A percentile compares a stretch with the other conserved stretches of the same genome.
Conservation (phyloP, 192 early-diverging fungal genomes). For the Backusella tuberculispora region DNA sequence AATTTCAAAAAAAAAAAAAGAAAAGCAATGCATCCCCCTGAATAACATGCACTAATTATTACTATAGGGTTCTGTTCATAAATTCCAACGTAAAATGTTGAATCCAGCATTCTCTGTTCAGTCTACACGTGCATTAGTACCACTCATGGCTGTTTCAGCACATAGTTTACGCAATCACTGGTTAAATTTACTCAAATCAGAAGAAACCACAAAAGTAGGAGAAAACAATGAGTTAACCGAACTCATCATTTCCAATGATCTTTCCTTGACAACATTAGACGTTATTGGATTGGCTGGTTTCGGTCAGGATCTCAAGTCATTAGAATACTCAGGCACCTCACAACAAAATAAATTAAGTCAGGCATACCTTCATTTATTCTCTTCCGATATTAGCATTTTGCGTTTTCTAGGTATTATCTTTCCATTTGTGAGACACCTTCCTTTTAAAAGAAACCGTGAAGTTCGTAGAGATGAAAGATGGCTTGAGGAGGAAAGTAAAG, state of each 20-base stretch:
- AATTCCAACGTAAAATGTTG: slow-evolving; percentile 58
- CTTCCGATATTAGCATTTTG: slow-evolving; percentile 2
- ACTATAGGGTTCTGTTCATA: slow-evolving; percentile 48
- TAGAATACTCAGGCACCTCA: slow-evolving; percentile 27
- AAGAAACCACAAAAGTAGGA: slow-evolving; percentile 7
- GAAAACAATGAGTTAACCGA: slow-evolving; percentile 26
- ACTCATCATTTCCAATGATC: slow-evolving; percentile 42
- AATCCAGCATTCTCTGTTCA: slow-evolving; percentile 56
- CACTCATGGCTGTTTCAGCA: slow-evolving; percentile 41
- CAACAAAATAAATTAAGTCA: slow-evolving; percentile 43
- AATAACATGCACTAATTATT: neutral
- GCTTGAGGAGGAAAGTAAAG: slow-evolving; percentile 40
- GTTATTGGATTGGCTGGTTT: slow-evolving; percentile 53
- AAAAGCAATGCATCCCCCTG: neutral
- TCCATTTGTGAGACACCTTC: slow-evolving; percentile 38
- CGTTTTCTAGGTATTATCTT: slow-evolving; percentile 35
- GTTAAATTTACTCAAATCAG: slow-evolving; percentile 35
- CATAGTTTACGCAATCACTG: slow-evolving; percentile 42
- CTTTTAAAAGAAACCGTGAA: slow-evolving; percentile 26
- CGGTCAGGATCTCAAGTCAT: slow-evolving; percentile 50
- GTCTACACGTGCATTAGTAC: slow-evolving; percentile 50
- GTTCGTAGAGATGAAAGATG: slow-evolving; percentile 23
- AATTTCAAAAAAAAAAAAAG: neutral
- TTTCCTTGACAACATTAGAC: slow-evolving; percentile 49
- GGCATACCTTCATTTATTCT: slow-evolving; percentile 52